Base-by-base conservation (phyloP, 306 rosid genomes). In the Acacia crassicarpa region DNA sequence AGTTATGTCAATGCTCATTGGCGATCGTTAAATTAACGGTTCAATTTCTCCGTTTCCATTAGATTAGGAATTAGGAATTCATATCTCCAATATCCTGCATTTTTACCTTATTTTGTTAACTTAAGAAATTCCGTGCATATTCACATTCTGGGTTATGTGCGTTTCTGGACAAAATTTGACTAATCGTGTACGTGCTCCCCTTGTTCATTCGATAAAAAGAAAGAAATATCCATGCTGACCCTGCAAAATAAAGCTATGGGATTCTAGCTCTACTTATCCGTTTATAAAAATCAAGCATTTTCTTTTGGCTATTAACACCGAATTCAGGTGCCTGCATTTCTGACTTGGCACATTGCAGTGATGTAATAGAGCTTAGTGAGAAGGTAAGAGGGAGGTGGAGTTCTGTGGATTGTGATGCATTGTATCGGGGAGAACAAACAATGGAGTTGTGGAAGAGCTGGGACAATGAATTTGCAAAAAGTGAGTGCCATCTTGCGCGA, bases 401-500 rank as follows among this genome's bases (percentile, higher is more conserved):
- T 74, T 77, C 48, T 48, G 88, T 84, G 80, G 83, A 77, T 41
- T 80, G 87, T 79, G 89, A 83, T 90, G 93, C 67, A 85, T 79
- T 81, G 86, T 83, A 78, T 86, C 44, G 85, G 81, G 53, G 87
- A 85, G 59, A 85, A 70, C 46, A 84, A 78, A 82, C 89, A 69
- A 88, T 90, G 94, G 86, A 75, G 74, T 84, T 90, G 93, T 71
- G 89, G 86, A 54, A 88, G 77, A 83, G 67, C 75, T n/a, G 88
- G 88, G 35, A 77, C 78, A 16, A 80, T 84, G 69, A 87, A 84
- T 88, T 81, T 86, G 56, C 89, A 78, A 62, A 87, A 80, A 80
- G 81, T 90, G 77, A 80, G 90, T 77, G 86, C 89, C 49, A 79
- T 88, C 53, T 86, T 86, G 73, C 87, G 91, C 15, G 89, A 85